Conservation (phyloP, 1,284 basidiomycete species). For the Phenoliferia sp. region DNA sequence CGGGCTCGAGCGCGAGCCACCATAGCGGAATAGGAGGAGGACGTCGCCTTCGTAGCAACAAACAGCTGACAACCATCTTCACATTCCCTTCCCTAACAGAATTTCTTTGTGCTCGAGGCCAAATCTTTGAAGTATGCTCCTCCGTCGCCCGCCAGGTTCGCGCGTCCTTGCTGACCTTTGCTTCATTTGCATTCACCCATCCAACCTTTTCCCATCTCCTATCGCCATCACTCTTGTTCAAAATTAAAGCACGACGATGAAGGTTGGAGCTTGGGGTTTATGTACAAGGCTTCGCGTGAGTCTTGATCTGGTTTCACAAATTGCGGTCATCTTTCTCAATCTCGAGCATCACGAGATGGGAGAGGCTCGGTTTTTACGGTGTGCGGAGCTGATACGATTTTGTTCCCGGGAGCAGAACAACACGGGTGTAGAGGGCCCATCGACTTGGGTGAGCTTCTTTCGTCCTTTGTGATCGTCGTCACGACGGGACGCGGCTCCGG, state of each 20-base stretch:
- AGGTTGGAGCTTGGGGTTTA: constrained; percentile 30
- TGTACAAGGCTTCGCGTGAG: constrained; percentile 24
- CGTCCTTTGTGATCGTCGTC: neutral
- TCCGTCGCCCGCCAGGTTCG: too few relatives aligned
- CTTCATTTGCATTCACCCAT: neutral
- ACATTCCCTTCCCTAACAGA: too few relatives aligned
- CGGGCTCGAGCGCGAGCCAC: too few relatives aligned
- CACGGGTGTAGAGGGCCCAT: constrained; percentile 17
- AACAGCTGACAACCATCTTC: too few relatives aligned
- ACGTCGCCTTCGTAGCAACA: too few relatives aligned
- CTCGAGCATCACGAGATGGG: neutral
- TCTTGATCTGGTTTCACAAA: neutral
- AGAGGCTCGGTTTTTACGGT: too few relatives aligned
- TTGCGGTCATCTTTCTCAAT: neutral
- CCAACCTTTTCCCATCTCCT: neutral
- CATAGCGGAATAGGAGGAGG: too few relatives aligned
- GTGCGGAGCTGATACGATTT: too few relatives aligned
- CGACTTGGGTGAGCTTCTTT: constrained; percentile 12
- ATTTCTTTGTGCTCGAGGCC: constrained; percentile 28
- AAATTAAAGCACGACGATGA: constrained; percentile 15
- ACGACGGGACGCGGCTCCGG: neutral
- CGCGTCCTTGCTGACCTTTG: too few relatives aligned
- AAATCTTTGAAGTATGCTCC: constrained; percentile 23
- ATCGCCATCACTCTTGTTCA: neutral
- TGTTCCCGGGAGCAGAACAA: constrained; percentile 15